Conservation (phyloP, 176 grass and related monocot species). For the Musa acuminata region DNA sequence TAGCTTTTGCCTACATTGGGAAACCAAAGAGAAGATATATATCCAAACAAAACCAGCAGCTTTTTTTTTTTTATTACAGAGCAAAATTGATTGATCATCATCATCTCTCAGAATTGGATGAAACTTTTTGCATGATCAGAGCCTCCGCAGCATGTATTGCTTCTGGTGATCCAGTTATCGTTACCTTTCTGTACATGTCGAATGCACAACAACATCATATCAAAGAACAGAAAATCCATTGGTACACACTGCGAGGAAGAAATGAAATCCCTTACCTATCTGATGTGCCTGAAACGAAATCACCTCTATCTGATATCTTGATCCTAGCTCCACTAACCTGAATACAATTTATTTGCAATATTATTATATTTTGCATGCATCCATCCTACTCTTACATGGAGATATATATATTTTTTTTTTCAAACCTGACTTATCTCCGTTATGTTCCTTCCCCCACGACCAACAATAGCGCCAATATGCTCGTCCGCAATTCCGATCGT, state of each 20-base stretch:
- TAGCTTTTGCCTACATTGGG: too few relatives aligned
- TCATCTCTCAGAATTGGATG: constrained; percentile 64
- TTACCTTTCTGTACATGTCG: constrained; percentile 63
- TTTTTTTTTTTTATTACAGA: constrained; percentile 11
- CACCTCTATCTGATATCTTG: constrained; percentile 76
- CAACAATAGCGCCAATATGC: constrained; percentile 83
- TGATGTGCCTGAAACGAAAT: constrained; percentile 61
- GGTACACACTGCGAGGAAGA: background rate
- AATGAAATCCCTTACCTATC: constrained; percentile 43
- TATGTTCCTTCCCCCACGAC: constrained; percentile 74
- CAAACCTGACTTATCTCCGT: constrained; percentile 75
- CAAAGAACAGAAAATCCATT: background rate
- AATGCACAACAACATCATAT: constrained; percentile 5
- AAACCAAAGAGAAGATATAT: too few relatives aligned
- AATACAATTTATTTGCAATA: background rate
- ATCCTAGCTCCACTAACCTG: constrained; percentile 89
- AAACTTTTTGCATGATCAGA: constrained; percentile 95
- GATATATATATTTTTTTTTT: background rate
- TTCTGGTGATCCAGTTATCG: constrained; percentile 73
- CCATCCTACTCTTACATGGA: too few relatives aligned
- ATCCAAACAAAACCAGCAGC: background rate
- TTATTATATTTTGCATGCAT: too few relatives aligned
- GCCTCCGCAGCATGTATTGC: constrained; percentile 65
- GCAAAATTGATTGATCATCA: constrained; percentile 18
- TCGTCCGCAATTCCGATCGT: constrained; percentile 85